These are phyloP conservation scores for Hordeum marinum DNA, from an alignment of 176 grass and related monocot genomes.

Conservation along the genomic window DNA sequence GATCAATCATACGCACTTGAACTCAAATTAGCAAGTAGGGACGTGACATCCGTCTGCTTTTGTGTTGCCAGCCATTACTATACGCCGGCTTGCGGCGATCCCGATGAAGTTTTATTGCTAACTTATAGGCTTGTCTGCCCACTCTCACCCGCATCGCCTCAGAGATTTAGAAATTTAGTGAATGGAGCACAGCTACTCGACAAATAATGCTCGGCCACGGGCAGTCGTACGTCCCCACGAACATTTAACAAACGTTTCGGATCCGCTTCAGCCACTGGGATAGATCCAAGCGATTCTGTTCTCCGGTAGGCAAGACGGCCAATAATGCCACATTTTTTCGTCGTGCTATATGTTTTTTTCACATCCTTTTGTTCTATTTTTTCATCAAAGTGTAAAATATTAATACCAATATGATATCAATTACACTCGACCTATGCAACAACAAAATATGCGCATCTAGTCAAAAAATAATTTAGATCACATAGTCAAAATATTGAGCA, in stretches of 20 bases:
- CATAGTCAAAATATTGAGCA: background rate
- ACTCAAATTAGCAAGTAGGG: background rate
- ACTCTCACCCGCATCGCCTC: background rate
- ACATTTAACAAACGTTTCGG: constrained; percentile 1
- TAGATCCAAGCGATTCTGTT: background rate
- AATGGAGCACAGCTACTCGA: constrained; percentile 16
- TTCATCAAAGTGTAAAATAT: background rate
- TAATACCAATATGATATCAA: background rate
- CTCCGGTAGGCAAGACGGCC: background rate
- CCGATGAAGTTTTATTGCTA: constrained; percentile 18
- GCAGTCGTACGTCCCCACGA: background rate
- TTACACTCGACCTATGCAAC: background rate
- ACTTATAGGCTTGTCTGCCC: constrained; percentile 36
- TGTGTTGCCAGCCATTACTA: background rate
- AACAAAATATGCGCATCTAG: too few relatives aligned
- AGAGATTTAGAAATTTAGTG: background rate
- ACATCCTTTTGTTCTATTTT: background rate
- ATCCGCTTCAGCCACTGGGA: background rate
- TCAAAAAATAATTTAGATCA: too few relatives aligned
- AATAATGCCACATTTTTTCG: background rate
- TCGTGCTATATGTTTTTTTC: background rate
- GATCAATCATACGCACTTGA: background rate
- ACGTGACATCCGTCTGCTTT: constrained; percentile 2
- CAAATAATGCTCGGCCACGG: background rate
- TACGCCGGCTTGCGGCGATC: background rate